Conservation (phyloP, 768 basidiomycete genomes). For the Russula griseocarnosa region DNA sequence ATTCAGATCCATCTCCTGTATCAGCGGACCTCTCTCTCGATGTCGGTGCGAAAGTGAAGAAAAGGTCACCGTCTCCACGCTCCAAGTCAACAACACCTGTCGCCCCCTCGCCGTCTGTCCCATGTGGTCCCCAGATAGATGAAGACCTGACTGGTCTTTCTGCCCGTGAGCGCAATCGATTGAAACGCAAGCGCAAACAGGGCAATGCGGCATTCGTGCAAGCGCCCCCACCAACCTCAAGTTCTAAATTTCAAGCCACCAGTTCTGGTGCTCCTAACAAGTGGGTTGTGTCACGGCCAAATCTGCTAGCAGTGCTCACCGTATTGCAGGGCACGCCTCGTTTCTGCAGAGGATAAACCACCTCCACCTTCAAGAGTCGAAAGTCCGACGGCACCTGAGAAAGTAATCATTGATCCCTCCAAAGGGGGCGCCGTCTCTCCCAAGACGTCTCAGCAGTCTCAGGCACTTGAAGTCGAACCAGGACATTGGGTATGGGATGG, state of each 20-base stretch:
- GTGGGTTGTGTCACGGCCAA: conserved; percentile 35
- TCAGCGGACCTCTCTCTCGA: conserved; percentile 46
- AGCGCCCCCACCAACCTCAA: conserved; percentile 52
- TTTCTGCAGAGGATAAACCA: conserved; percentile 57
- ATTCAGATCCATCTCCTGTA: conserved; percentile 36
- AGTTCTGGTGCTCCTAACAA: conserved; percentile 58
- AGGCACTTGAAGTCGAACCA: conserved; percentile 67
- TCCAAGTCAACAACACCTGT: conserved; percentile 46
- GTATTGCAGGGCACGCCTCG: conserved; percentile 59
- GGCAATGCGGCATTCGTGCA: conserved; percentile 82
- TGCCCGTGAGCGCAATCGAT: conserved; percentile 86
- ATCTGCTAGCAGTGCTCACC: conserved; percentile 2
- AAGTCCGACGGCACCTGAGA: conserved; percentile 58
- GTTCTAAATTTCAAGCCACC: conserved; percentile 59
- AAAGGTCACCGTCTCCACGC: conserved; percentile 39
- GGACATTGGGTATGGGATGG: conserved; percentile 88
- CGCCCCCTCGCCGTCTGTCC: conserved; percentile 48
- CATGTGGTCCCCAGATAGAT: conserved; percentile 40
- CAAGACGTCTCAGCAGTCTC: conserved; percentile 70
- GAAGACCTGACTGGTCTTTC: conserved; percentile 60
- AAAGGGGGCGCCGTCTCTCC: conserved; percentile 84
- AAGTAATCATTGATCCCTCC: conserved; percentile 70
- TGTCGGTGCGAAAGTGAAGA: conserved; percentile 30
- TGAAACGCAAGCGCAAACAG: conserved; percentile 91
- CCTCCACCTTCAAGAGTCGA: conserved; percentile 49